Evolutionary conservation across 345 rosid species (phyloP).

Genomic region (Acer campestre): DNA sequence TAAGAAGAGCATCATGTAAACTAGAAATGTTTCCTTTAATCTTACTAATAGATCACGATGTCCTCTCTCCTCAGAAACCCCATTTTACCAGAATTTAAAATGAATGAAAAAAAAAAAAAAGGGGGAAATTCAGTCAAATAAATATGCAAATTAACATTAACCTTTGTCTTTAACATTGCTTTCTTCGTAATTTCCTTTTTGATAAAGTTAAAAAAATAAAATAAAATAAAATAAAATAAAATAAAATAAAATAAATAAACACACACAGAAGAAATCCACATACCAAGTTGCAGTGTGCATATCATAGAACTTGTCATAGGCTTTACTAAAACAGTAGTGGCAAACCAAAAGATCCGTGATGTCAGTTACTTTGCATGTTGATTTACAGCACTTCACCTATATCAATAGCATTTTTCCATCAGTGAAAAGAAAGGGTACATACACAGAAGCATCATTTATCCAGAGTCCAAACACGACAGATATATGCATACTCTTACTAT

Average conservation of each 20-base stretch:
- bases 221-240: background rate
- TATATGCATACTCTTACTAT: background rate
- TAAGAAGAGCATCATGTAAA: background rate
- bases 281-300: slow-evolving; percentile 76
- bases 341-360: slow-evolving; percentile 68
- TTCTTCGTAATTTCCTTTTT: background rate
- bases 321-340: slow-evolving; percentile 68
- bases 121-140: background rate
- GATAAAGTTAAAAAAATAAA: background rate
- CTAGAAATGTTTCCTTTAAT: background rate
- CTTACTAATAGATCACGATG: background rate
- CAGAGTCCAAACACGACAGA: background rate
- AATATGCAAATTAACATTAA: background rate
- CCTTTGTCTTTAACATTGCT: background rate
- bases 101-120: background rate
- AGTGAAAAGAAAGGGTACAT: background rate
- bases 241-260: too few species aligned
- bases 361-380: slow-evolving; percentile 65
- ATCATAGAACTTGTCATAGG: slow-evolving; percentile 70
- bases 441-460: background rate
- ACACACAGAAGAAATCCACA: slow-evolving; percentile 6
- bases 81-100: background rate
- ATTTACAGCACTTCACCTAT: slow-evolving; percentile 80
- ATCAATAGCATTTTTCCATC: slow-evolving; percentile 9
- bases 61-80: background rate